A percentile compares a stretch with the other conserved stretches of the same genome.
phyloP scores from a whole-genome alignment of 1,284 basidiomycete species.

The Schizopora paradoxa region DNA sequence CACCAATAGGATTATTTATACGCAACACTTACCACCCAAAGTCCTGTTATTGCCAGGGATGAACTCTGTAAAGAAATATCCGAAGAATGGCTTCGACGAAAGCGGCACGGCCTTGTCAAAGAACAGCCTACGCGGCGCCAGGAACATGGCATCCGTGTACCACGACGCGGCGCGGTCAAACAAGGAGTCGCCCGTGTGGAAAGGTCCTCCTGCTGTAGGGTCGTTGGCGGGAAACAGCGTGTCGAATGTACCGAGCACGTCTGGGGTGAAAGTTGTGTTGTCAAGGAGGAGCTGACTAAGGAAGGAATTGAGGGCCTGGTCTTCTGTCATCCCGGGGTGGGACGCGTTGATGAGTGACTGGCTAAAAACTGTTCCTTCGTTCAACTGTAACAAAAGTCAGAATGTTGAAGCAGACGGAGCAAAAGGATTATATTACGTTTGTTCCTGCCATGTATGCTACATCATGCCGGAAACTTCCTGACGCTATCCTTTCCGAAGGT shows the following conservation, averaged over 20 bases:
- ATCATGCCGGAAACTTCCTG: conserved; percentile 42
- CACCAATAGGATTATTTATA: neutral
- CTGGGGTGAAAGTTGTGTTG: conserved; percentile 39
- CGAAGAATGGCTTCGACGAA: conserved; percentile 39
- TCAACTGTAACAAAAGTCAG: conserved; percentile 31
- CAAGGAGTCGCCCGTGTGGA: conserved; percentile 51
- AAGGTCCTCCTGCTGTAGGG: conserved; percentile 38
- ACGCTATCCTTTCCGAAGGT: conserved; percentile 41
- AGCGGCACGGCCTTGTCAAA: conserved; percentile 39
- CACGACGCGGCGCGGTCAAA: conserved; percentile 49
- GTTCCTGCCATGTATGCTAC: conserved; percentile 50
- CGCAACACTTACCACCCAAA: conserved; percentile 10
- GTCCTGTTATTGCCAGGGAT: conserved; percentile 40
- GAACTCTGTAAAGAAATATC: conserved; percentile 49
- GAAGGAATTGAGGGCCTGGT: conserved; percentile 38
- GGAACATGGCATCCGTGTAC: conserved; percentile 53
- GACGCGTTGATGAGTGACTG: conserved; percentile 30
- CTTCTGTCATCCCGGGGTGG: conserved; percentile 32
- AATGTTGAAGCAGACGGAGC: neutral
- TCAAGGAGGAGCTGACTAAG: conserved; percentile 43
- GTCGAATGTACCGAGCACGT: conserved; percentile 34
- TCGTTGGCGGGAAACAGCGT: conserved; percentile 43
- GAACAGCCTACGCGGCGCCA: conserved; percentile 42
- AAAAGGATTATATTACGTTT: conserved; percentile 35
- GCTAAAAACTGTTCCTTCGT: conserved; percentile 45